These are phyloP conservation scores for Fusarium drepaniforme DNA, from an alignment of 2,329 filamentous ascomycete genomes.

Conservation along the genomic window DNA sequence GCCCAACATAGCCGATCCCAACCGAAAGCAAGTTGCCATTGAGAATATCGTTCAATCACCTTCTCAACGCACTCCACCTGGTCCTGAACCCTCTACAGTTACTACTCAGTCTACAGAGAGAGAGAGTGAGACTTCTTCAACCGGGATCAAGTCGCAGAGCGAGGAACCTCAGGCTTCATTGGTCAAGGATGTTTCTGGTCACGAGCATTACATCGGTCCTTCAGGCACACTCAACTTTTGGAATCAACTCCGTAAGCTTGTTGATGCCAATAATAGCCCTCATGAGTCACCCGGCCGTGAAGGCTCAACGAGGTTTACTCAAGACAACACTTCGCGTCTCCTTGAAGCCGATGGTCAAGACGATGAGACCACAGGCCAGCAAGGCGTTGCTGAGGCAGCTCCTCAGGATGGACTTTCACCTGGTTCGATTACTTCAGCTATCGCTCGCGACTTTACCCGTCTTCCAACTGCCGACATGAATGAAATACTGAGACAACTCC, in stretches of 20 bases:
- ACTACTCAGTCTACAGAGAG: not conserved
- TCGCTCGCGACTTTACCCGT: constrained; percentile 45
- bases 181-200: constrained; percentile 49
- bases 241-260: constrained; percentile 49
- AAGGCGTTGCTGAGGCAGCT: not conserved
- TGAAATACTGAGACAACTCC: constrained; percentile 45
- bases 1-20: constrained; percentile 45
- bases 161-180: constrained; percentile 42
- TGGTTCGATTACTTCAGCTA: constrained; percentile 42
- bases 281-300: constrained; percentile 1
- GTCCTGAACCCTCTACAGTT: constrained; percentile 3
- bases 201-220: constrained; percentile 53
- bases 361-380: constrained; percentile 18
- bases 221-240: constrained; percentile 53
- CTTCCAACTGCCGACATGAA: constrained; percentile 43
- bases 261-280: constrained; percentile 37
- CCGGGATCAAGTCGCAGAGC: constrained; percentile 22
- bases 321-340: constrained; percentile 32
- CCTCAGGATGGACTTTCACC: constrained; percentile 41
- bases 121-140: too few species aligned
- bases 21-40: constrained; percentile 26
- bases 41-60: constrained; percentile 28
- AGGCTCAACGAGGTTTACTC: constrained; percentile 22
- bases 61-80: not conserved
- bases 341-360: constrained; percentile 31